Evolutionary conservation across 768 basidiomycete genomes (phyloP).

Genomic region (Phlebiopsis flavidoalba): DNA sequence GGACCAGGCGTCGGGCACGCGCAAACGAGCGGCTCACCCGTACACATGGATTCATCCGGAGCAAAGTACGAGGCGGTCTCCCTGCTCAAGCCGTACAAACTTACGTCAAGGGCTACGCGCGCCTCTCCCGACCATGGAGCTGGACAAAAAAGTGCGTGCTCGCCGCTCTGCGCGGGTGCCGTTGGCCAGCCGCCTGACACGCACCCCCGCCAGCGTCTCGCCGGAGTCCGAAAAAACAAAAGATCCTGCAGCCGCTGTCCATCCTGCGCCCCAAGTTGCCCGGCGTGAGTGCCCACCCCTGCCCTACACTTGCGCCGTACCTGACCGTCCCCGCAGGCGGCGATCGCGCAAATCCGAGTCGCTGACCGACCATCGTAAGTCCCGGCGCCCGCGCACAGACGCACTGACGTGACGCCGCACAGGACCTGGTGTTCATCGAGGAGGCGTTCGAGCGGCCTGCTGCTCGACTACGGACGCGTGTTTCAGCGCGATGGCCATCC

Average conservation of each 20-base stretch:
- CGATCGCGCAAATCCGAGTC: constrained; percentile 53
- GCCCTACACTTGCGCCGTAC: constrained; percentile 72
- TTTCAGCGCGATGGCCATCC: constrained; percentile 95
- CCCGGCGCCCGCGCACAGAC: not conserved
- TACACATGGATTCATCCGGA: constrained; percentile 88
- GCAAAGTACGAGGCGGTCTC: constrained; percentile 98
- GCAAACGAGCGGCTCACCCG: constrained; percentile 87
- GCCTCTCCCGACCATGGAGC: constrained; percentile 90
- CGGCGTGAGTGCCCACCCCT: constrained; percentile 40
- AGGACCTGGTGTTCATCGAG: constrained; percentile 96
- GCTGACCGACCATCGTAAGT: constrained; percentile 73
- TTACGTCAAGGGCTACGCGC: constrained; percentile 92
- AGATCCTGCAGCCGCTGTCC: constrained; percentile 86
- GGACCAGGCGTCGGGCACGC: constrained; percentile 86
- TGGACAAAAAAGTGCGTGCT: constrained; percentile 79
- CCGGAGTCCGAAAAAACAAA: constrained; percentile 87
- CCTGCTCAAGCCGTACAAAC: constrained; percentile 91
- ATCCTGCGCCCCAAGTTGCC: constrained; percentile 81
- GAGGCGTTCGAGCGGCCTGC: constrained; percentile 93
- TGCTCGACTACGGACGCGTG: constrained; percentile 93
- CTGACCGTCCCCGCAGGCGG: too few relatives aligned
- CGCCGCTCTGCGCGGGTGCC: not conserved
- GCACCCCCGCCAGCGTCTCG: constrained; percentile 63
- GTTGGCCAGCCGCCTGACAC: constrained; percentile 4
- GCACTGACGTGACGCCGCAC: not conserved